Evolutionary conservation across 768 basidiomycete species (phyloP), one percentile per base, ranked within the genome.

Genomic region (Lactarius evosmus): DNA sequence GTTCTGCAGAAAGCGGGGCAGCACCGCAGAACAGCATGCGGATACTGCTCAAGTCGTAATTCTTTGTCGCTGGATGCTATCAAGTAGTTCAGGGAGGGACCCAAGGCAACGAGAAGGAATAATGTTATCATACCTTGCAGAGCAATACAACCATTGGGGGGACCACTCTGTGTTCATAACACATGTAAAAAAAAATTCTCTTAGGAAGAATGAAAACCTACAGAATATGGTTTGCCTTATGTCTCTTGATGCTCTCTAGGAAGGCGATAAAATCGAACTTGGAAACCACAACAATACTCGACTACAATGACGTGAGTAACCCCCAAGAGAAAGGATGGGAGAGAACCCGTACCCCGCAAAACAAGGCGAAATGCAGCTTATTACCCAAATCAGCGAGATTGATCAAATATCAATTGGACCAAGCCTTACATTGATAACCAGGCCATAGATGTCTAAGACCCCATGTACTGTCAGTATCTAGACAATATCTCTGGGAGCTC

Each of bases 391-490:
- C 38, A 40, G 63, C 29, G 34, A 49, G 44, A 50, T 17, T 25
- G 3, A 7, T 36, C 50, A 32, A 33, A 29, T 11, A 52, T 17
- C 16, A 29, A 34, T 46, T 32, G 22, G 63, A 41, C 25, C n/a
- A 30, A 12, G 22, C 5, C 7, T 29, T 54, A 50, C 27, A 27
- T 70, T 71, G 38, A 74, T 68, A 22, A 74, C 66, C 3, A 75
- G 69, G 1, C 74, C 74, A n/a, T 66, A 82, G 69, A 72, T 86
- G 79, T 82, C 85, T 87, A 49, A 9, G 25, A 41, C 16, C 7
- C 11, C 25, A 14, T 22, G 12, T n/a, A 19, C 4, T 22, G 32
- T 68, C n/a, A 68, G 52, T 19, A 30, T 25, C 6, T n/a, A 12
- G 34, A 22, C n/a, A 6, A 25, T 32, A 16, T 33, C 50, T 12